Percentiles rank a stretch among this genome's conserved stretches.
These are phyloP conservation scores for Pichia cephalocereana DNA, from an alignment of 805 yeast genomes.

Conservation along the genomic window DNA sequence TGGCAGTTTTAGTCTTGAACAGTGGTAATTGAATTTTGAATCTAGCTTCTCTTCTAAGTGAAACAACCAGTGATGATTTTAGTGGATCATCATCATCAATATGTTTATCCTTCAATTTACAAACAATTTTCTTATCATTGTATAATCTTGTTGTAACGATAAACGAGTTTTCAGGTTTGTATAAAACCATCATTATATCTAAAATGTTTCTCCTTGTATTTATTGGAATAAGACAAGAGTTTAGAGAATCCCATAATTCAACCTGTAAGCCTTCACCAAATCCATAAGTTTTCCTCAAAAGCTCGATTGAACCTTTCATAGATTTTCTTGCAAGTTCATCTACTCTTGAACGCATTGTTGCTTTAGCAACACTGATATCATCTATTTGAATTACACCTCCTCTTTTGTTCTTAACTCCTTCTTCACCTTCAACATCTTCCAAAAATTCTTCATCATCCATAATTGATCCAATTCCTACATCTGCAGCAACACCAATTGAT, in stretches of 20 bases:
- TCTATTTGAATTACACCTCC: conserved; percentile 41
- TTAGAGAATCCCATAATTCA: conserved; percentile 62
- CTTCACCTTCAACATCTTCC: conserved; percentile 1
- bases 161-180: conserved; percentile 49
- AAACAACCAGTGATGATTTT: conserved; percentile 29
- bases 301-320: conserved; percentile 54
- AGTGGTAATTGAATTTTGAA: conserved; percentile 42
- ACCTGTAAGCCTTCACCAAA: conserved; percentile 47
- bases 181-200: conserved; percentile 57
- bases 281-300: conserved; percentile 50
- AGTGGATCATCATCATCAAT: conserved; percentile 22
- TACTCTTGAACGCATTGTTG: conserved; percentile 42
- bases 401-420: neutral
- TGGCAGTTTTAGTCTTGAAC: conserved; percentile 16
- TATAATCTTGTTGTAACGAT: conserved; percentile 62
- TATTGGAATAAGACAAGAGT: conserved; percentile 50
- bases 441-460: conserved; percentile 59
- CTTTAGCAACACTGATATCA: conserved; percentile 32
- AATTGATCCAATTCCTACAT: conserved; percentile 47
- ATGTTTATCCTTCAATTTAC: conserved; percentile 31
- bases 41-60: conserved; percentile 50
- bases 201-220: conserved; percentile 54
- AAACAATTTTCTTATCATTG: conserved; percentile 55
- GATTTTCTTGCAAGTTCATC: conserved; percentile 59
- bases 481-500: conserved; percentile 58